Percentiles rank a stretch among this genome's conserved stretches.
Conservation (phyloP, 2,329 filamentous ascomycete species). For the Trichoderma brevicompactum region DNA sequence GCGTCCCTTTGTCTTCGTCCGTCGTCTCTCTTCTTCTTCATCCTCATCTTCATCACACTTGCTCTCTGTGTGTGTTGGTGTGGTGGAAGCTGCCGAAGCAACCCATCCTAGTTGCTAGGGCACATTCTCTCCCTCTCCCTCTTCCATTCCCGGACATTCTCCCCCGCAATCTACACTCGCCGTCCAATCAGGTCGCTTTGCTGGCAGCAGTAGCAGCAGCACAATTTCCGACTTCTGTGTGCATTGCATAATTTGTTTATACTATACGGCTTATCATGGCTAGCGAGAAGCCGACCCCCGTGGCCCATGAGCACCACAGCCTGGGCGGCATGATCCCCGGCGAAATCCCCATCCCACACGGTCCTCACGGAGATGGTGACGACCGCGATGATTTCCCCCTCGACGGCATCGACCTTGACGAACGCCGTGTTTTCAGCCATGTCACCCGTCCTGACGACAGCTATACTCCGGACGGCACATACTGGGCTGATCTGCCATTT, state of each 20-base stretch:
- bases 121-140: neutral
- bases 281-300: constrained; percentile 1
- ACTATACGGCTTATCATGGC: constrained; percentile 5
- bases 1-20: neutral
- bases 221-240: constrained; percentile 10
- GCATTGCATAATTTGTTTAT: constrained; percentile 8
- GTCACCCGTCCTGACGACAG: constrained; percentile 87
- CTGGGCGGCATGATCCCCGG: constrained; percentile 45
- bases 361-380: constrained; percentile 52
- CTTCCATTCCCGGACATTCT: neutral
- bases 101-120: constrained; percentile 1
- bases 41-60: constrained; percentile 20
- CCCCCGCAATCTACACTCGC: neutral
- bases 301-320: constrained; percentile 16
- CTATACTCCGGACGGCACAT: constrained; percentile 79
- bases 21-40: constrained; percentile 1
- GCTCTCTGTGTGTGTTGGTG: constrained; percentile 11
- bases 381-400: constrained; percentile 54
- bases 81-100: constrained; percentile 22
- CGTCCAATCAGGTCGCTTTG: constrained; percentile 3
- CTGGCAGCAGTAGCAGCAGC: neutral
- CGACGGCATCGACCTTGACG: constrained; percentile 51
- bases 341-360: constrained; percentile 60
- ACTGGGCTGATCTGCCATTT: constrained; percentile 89
- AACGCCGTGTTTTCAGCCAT: constrained; percentile 71